Evolutionary conservation across 2,329 filamentous ascomycete species (phyloP), one percentile per base, ranked within the genome.

Genomic region (Pseudopithomyces maydicus): DNA sequence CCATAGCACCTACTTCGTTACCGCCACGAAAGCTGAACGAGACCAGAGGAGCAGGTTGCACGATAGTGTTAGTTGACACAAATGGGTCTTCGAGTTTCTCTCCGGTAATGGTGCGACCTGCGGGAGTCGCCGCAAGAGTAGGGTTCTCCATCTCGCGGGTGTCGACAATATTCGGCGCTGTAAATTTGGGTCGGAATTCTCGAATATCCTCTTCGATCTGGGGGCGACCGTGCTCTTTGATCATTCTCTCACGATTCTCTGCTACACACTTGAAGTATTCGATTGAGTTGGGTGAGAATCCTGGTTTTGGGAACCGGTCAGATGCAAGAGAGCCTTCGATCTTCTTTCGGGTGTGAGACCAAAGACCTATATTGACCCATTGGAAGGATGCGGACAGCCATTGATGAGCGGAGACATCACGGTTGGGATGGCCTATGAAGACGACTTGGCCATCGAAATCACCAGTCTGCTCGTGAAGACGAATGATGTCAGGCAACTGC

Each of bases 351-450:
- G 66, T 73, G 55, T 79, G 75, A 33, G 73, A 77, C 58, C 76
- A 81, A 23, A 73, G 71, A 2, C 80, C 80, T 38, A 81, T 75
- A 54, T 79, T 79, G 47, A 74, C 69, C 80, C 80, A 82, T 39
- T 77, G 68, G 44, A 71, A 79, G 2, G 74, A 67, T 1, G 55
- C 51, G 0, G 57, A 55, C 6, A 76, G 78, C 80, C 80, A 82
- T 56, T 80, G 77, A 51, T 81, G 80, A 1, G 79, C 80, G 23
- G 77, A 77, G 4, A 81, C 72, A 54, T 81, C 78, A 45, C 78
- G 74, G 56, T 81, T 81, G 0, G 79, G 78, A 59, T 82, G 79
- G 47, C 78, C 74, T 32, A 80, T 75, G 66, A 81, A 81, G 14
- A 77, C 70, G 17, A 81, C 67, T 56, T 80, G 74, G 8, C 79